phyloP scores from a whole-genome alignment of 106 monocot species.

The Acorus calamus region DNA sequence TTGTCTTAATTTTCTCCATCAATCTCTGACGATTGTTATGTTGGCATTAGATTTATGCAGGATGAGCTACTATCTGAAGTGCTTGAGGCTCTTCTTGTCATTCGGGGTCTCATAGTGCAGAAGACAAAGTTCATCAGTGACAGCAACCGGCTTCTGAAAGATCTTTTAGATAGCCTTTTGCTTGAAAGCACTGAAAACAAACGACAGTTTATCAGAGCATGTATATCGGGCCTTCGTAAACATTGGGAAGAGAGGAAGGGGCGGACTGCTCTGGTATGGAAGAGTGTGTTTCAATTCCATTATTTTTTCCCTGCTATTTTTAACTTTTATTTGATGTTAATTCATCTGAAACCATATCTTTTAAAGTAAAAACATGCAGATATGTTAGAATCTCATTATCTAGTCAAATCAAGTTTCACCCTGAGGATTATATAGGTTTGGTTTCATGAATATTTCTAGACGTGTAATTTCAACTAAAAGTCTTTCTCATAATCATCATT shows the following conservation, averaged over 20 bases:
- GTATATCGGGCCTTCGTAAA: slow-evolving; percentile 82
- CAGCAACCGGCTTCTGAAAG: slow-evolving; percentile 81
- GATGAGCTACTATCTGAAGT: slow-evolving; percentile 78
- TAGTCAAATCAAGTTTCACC: too few relatives aligned
- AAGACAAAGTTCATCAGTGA: slow-evolving; percentile 96
- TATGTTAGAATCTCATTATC: too few relatives aligned
- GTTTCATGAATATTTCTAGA: too few relatives aligned
- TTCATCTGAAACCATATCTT: too few relatives aligned
- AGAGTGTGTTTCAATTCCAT: background rate
- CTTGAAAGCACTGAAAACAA: slow-evolving; percentile 86
- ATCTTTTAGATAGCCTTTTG: slow-evolving; percentile 84
- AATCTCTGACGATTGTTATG: background rate
- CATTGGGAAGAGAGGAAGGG: slow-evolving; percentile 69
- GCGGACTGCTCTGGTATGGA: slow-evolving; percentile 67
- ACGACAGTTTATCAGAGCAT: slow-evolving; percentile 88
- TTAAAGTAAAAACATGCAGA: too few relatives aligned
- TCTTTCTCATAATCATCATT: too few relatives aligned
- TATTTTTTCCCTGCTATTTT: background rate
- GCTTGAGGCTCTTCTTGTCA: slow-evolving; percentile 82
- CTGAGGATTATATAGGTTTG: too few relatives aligned
- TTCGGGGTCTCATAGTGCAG: slow-evolving; percentile 94
- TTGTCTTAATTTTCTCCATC: background rate
- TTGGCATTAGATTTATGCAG: slow-evolving; percentile 61
- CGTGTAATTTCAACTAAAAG: too few relatives aligned
- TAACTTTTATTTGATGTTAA: background rate